Conservation (phyloP, 179 eudicot species). For the Silene noctiflora region DNA sequence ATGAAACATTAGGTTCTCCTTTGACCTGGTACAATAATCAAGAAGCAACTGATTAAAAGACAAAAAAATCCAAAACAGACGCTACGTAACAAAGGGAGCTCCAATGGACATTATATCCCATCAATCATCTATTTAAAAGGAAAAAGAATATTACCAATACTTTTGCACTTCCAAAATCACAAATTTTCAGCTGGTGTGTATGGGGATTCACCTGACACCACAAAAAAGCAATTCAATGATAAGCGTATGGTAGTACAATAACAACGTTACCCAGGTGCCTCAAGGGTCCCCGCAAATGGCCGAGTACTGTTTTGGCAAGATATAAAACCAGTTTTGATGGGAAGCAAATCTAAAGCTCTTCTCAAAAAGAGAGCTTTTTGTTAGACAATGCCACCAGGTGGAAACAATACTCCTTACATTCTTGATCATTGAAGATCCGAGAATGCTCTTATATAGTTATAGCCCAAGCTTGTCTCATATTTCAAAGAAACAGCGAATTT, state of each 20-base stretch:
- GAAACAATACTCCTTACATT: neutral
- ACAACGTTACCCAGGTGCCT: neutral
- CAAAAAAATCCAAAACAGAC: neutral
- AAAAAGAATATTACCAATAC: conserved; percentile 68
- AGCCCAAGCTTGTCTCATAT: neutral
- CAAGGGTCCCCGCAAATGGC: too few relatives aligned
- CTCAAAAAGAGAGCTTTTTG: neutral
- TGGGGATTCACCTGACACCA: conserved; percentile 86
- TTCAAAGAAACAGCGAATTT: neutral
- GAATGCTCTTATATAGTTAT: neutral
- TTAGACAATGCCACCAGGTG: neutral
- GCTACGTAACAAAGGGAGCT: neutral
- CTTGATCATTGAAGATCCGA: neutral
- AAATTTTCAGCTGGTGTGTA: conserved; percentile 88
- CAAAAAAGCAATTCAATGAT: conserved; percentile 9
- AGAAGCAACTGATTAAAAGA: neutral
- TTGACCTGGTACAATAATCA: conserved; percentile 52
- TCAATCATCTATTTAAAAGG: neutral
- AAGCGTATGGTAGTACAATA: neutral
- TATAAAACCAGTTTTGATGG: neutral
- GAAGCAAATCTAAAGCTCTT: neutral
- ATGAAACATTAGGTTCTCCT: conserved; percentile 95
- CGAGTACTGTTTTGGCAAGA: neutral
- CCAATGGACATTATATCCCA: conserved; percentile 7
- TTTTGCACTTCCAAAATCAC: conserved; percentile 98